Evolutionary conservation across 2,329 filamentous ascomycete species (phyloP).

Genomic region (Fusarium torulosum): DNA sequence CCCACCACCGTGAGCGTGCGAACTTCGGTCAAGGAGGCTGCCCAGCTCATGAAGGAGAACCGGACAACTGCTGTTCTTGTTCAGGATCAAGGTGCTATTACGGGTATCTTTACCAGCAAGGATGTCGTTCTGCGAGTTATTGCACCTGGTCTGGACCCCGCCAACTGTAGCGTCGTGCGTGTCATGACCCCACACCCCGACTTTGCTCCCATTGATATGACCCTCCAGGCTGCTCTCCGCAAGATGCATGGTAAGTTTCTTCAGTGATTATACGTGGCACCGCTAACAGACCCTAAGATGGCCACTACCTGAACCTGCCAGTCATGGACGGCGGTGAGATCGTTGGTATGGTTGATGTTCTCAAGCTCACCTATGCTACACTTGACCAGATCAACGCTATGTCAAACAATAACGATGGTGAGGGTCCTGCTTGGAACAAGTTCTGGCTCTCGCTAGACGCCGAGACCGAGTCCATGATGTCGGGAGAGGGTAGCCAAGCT

Average conservation of each 20-base stretch:
- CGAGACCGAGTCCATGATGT: constrained; percentile 96
- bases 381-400: constrained; percentile 98
- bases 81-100: constrained; percentile 96
- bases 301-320: constrained; percentile 96
- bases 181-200: constrained; percentile 99
- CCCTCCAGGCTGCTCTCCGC: constrained; percentile 94
- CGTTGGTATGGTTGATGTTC: constrained; percentile 98
- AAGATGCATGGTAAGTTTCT: constrained; percentile 93
- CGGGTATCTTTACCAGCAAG: constrained; percentile 99
- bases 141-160: constrained; percentile 92
- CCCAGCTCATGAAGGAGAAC: constrained; percentile 97
- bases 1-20: constrained; percentile 95
- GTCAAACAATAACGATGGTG: constrained; percentile 76
- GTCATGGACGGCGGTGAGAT: constrained; percentile 98
- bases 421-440: constrained; percentile 99
- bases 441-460: constrained; percentile 98
- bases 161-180: constrained; percentile 95
- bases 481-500: constrained; percentile 85
- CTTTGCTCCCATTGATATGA: constrained; percentile 99
- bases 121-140: constrained; percentile 98
- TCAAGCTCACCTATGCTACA: constrained; percentile 98
- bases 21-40: constrained; percentile 96
- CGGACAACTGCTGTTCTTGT: constrained; percentile 97
- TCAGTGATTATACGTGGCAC: not conserved
- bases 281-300: constrained; percentile 70